Conservation (phyloP, 805 yeast genomes). For the Myxozyma melibiosi region DNA sequence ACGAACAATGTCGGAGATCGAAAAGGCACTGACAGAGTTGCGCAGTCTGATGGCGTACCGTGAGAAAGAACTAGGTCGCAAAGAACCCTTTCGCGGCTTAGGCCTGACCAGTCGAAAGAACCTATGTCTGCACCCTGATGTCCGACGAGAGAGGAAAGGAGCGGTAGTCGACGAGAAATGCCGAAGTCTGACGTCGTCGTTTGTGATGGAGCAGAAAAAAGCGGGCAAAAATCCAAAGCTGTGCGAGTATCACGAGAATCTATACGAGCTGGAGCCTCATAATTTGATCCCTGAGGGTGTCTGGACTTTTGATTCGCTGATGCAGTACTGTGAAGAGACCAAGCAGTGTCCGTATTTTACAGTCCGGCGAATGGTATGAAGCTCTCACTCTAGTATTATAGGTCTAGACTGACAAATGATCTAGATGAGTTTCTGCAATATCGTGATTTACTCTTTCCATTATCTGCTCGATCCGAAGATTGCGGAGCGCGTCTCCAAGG, state of each 20-base stretch:
- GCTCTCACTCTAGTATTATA: constrained; percentile 1
- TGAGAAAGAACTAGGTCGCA: constrained; percentile 76
- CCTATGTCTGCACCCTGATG: constrained; percentile 85
- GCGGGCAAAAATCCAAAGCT: constrained; percentile 61
- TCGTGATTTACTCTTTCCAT: constrained; percentile 94
- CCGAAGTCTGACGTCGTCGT: constrained; percentile 91
- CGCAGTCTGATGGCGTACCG: constrained; percentile 86
- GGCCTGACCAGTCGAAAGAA: constrained; percentile 95
- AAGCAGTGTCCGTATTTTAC: constrained; percentile 96
- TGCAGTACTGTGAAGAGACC: constrained; percentile 72
- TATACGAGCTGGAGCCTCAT: constrained; percentile 83
- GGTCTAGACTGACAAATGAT: not conserved
- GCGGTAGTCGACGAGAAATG: constrained; percentile 94
- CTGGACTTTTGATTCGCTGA: constrained; percentile 84
- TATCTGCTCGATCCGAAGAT: constrained; percentile 95
- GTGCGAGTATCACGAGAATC: constrained; percentile 89
- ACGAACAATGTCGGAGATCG: constrained; percentile 99
- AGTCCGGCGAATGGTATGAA: constrained; percentile 94
- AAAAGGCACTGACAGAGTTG: constrained; percentile 92
- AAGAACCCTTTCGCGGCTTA: constrained; percentile 88
- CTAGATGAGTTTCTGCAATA: constrained; percentile 64
- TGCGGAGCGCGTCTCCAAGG: constrained; percentile 91
- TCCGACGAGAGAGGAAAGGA: constrained; percentile 87
- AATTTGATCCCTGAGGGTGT: constrained; percentile 91
- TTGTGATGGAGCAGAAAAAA: constrained; percentile 67